These are phyloP conservation scores for Cajanus cajan DNA, from an alignment of 306 rosid species.

Conservation along the genomic window DNA sequence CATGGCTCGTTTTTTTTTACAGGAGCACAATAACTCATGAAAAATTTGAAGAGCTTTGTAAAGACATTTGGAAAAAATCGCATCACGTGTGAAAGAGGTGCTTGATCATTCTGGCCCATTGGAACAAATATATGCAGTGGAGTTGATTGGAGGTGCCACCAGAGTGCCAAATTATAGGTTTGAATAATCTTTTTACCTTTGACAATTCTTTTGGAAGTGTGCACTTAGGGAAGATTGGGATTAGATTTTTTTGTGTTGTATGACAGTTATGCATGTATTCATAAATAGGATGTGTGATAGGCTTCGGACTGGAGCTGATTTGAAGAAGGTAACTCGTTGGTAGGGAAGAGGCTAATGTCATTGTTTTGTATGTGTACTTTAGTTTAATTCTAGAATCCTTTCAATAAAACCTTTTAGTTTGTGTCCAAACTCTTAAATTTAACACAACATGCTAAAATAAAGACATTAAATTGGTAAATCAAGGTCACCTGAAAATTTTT, in stretches of 20 bases:
- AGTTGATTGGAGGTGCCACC: slow-evolving; percentile 95
- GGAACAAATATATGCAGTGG: slow-evolving; percentile 85
- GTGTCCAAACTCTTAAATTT: neutral
- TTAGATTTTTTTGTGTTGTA: neutral
- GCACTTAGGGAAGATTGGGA: slow-evolving; percentile 17
- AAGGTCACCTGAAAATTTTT: slow-evolving; percentile 82
- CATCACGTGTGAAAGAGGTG: slow-evolving; percentile 67
- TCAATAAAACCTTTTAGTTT: neutral
- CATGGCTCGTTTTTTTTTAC: slow-evolving; percentile 29
- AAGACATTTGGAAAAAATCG: slow-evolving; percentile 91
- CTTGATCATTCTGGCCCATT: slow-evolving; percentile 63
- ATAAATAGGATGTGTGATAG: neutral
- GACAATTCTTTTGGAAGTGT: neutral
- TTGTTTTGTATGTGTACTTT: neutral
- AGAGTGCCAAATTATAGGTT: slow-evolving; percentile 99
- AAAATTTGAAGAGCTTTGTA: slow-evolving; percentile 91
- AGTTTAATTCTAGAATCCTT: neutral
- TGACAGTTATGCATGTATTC: neutral
- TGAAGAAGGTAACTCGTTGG: neutral
- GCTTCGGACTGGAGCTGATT: neutral
- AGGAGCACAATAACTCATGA: slow-evolving; percentile 95
- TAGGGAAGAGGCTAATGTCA: neutral
- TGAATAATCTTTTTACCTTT: slow-evolving; percentile 33
- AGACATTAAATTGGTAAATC: neutral
- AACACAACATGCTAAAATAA: neutral